Evolutionary conservation across 331 rosid genomes (phyloP).

Genomic region (Spiraea crenata): DNA sequence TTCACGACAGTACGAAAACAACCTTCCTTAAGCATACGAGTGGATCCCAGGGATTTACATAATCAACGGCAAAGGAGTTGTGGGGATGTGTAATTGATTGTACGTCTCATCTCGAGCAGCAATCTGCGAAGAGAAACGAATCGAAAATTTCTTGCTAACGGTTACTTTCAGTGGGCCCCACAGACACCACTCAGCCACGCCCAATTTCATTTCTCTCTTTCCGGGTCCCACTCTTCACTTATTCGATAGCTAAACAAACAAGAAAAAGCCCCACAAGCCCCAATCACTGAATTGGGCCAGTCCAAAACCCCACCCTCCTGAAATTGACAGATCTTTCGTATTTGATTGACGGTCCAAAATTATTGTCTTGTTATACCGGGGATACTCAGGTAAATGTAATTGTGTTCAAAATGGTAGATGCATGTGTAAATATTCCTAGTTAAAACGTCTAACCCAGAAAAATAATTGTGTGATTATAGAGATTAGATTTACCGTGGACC

Average conservation of each 20-base stretch:
- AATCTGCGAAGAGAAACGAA: neutral
- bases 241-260: conserved; percentile 4
- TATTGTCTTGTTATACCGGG: too few species aligned
- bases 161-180: conserved; percentile 4
- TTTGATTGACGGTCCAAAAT: too few species aligned
- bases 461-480: too few species aligned
- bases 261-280: neutral
- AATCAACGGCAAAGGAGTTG: neutral
- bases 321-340: neutral
- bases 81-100: neutral
- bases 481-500: too few species aligned
- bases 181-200: neutral
- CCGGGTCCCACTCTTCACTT: neutral
- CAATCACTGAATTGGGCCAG: neutral
- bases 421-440: too few species aligned
- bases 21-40: too few species aligned
- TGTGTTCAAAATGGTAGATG: too few species aligned
- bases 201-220: neutral
- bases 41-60: neutral
- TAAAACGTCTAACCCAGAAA: too few species aligned
- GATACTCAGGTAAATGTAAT: too few species aligned
- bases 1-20: too few species aligned
- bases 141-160: neutral
- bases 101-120: too few species aligned
- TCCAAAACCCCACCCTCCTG: neutral